These are phyloP conservation scores for Pestalotiopsis fici DNA, from an alignment of 2,329 filamentous ascomycete species.

Conservation along the genomic window DNA sequence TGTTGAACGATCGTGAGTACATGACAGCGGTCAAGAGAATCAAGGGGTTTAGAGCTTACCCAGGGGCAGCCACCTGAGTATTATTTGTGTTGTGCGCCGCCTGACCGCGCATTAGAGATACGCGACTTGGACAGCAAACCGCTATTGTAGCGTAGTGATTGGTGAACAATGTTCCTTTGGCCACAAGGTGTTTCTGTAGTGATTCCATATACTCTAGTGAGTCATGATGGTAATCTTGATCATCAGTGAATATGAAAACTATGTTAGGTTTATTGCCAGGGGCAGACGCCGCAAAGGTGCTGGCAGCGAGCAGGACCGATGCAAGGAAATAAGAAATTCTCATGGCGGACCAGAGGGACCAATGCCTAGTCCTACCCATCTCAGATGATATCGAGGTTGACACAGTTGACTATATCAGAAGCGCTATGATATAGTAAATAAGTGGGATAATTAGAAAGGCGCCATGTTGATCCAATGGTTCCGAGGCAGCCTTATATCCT, in stretches of 20 bases:
- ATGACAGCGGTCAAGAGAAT: neutral
- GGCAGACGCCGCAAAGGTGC: neutral
- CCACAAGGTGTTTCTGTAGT: conserved; percentile 18
- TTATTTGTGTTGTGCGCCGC: conserved; percentile 27
- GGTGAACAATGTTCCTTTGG: conserved; percentile 22
- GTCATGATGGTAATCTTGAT: conserved; percentile 23
- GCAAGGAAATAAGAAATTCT: neutral
- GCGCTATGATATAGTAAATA: neutral
- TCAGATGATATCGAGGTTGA: neutral
- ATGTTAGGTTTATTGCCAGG: conserved; percentile 18
- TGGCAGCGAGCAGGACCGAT: neutral
- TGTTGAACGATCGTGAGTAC: neutral
- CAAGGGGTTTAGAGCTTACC: neutral
- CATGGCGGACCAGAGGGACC: neutral
- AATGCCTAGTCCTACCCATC: neutral
- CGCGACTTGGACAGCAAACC: conserved; percentile 26
- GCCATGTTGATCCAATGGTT: neutral
- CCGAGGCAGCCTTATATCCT: neutral
- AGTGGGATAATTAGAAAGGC: neutral
- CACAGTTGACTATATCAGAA: neutral
- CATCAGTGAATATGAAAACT: conserved; percentile 26
- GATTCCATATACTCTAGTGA: conserved; percentile 14
- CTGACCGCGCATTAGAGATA: conserved; percentile 20
- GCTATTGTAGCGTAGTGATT: conserved; percentile 29
- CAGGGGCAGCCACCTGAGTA: conserved; percentile 16